Evolutionary conservation across 2,329 filamentous ascomycete species (phyloP).

Genomic region (Microsporum audouinii): DNA sequence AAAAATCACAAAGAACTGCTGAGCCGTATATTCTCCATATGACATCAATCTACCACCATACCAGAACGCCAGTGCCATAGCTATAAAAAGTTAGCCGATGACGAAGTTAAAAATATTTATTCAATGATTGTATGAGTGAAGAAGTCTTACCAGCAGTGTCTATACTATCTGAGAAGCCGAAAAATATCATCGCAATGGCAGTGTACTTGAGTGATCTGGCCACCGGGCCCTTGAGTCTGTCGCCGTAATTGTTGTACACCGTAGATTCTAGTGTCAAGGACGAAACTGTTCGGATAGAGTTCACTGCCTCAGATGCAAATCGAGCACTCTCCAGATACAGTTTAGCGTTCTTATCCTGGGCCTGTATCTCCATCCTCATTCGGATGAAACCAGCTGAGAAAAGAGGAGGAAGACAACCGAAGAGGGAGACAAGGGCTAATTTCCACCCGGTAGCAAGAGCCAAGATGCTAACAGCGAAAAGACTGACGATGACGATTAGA

Average conservation of each 20-base stretch:
- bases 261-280: slow-evolving; percentile 39
- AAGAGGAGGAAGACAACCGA: slow-evolving; percentile 33
- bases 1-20: slow-evolving; percentile 37
- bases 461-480: slow-evolving; percentile 56
- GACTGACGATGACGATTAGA: slow-evolving; percentile 60
- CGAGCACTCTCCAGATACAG: slow-evolving; percentile 40
- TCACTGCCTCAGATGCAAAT: slow-evolving; percentile 41
- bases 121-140: neutral
- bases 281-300: slow-evolving; percentile 41
- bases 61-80: slow-evolving; percentile 46
- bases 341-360: slow-evolving; percentile 36
- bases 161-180: slow-evolving; percentile 55
- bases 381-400: slow-evolving; percentile 25
- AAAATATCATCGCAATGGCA: slow-evolving; percentile 49
- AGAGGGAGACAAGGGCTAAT: slow-evolving; percentile 54
- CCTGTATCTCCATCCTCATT: slow-evolving; percentile 39
- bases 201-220: slow-evolving; percentile 47
- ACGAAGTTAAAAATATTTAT: neutral
- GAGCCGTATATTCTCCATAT: slow-evolving; percentile 17
- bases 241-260: slow-evolving; percentile 30
- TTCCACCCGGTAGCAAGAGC: slow-evolving; percentile 67
- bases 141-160: slow-evolving; percentile 22
- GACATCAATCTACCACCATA: slow-evolving; percentile 45
- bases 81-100: slow-evolving; percentile 14
- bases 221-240: slow-evolving; percentile 39